These are phyloP conservation scores for Suillus plorans DNA, from an alignment of 768 basidiomycete species.

Conservation along the genomic window DNA sequence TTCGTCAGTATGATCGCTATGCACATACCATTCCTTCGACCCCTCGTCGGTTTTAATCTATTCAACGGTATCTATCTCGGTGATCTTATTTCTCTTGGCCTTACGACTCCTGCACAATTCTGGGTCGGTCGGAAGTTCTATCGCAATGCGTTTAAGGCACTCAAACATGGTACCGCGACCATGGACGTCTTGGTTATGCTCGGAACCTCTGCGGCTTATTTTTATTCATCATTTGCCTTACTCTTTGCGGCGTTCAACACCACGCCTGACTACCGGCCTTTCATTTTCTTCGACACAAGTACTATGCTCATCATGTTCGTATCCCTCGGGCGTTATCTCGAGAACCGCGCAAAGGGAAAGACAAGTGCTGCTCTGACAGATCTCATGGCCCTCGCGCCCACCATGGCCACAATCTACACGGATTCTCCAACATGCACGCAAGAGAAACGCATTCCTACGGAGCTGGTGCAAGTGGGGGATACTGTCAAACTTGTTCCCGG, in stretches of 20 bases:
- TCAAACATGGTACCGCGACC: slow-evolving; percentile 86
- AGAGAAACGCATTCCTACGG: slow-evolving; percentile 91
- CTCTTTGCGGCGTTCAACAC: slow-evolving; percentile 61
- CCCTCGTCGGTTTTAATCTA: slow-evolving; percentile 50
- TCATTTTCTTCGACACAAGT: slow-evolving; percentile 97
- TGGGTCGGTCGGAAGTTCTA: slow-evolving; percentile 91
- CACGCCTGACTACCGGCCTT: slow-evolving; percentile 71
- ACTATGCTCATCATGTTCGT: slow-evolving; percentile 99
- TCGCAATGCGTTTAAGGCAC: slow-evolving; percentile 83
- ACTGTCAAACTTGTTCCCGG: slow-evolving; percentile 93
- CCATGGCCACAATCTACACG: slow-evolving; percentile 94
- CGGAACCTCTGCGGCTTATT: slow-evolving; percentile 91
- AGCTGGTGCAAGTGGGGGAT: slow-evolving; percentile 93
- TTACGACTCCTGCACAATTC: slow-evolving; percentile 92
- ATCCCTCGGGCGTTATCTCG: slow-evolving; percentile 91
- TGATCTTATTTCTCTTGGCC: slow-evolving; percentile 68
- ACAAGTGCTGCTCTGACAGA: slow-evolving; percentile 96
- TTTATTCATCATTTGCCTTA: slow-evolving; percentile 80
- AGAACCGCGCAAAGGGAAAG: slow-evolving; percentile 96
- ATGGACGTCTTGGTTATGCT: slow-evolving; percentile 99
- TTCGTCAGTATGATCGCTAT: slow-evolving; percentile 85
- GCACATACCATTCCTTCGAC: slow-evolving; percentile 58
- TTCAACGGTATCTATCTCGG: slow-evolving; percentile 76
- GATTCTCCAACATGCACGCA: slow-evolving; percentile 76
- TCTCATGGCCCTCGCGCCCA: slow-evolving; percentile 91